Evolutionary conservation across 2,329 filamentous ascomycete genomes (phyloP).

Genomic region (Pestalotiopsis sp.): DNA sequence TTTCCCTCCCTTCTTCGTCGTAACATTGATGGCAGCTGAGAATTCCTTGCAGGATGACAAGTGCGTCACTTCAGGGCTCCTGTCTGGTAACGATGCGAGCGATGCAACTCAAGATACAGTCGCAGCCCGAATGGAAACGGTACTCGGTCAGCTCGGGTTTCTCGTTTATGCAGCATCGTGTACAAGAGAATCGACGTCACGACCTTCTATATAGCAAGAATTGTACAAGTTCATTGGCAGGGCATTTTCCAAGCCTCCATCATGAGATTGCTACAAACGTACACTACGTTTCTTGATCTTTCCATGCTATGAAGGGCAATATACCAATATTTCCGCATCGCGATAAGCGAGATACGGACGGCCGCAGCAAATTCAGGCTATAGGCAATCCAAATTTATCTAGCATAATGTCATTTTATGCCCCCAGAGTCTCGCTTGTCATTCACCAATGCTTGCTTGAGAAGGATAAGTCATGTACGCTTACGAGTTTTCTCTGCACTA

Average conservation of each 20-base stretch:
- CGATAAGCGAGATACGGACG: neutral
- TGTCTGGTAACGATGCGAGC: neutral
- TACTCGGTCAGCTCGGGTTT: conserved; percentile 5
- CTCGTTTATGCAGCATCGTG: neutral
- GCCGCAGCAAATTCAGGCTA: neutral
- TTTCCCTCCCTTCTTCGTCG: neutral
- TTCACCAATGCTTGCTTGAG: too few relatives aligned
- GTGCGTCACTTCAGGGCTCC: neutral
- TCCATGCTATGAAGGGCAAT: neutral
- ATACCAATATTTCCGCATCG: neutral
- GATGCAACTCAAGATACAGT: neutral
- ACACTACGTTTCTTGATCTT: neutral
- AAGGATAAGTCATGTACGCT: too few relatives aligned
- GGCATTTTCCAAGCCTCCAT: neutral
- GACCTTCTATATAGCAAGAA: neutral
- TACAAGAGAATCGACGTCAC: neutral
- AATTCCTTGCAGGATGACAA: neutral
- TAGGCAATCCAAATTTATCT: neutral
- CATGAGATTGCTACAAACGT: neutral
- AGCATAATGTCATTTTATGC: neutral
- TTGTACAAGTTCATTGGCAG: neutral
- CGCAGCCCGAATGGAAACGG: conserved; percentile 4
- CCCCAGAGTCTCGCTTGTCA: neutral
- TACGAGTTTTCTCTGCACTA: too few relatives aligned
- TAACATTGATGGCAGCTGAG: neutral